A percentile compares a stretch with the other conserved stretches of the same genome.
Evolutionary conservation across 1,284 basidiomycete species (phyloP).

Genomic region (Lentinula novae-zelandiae): DNA sequence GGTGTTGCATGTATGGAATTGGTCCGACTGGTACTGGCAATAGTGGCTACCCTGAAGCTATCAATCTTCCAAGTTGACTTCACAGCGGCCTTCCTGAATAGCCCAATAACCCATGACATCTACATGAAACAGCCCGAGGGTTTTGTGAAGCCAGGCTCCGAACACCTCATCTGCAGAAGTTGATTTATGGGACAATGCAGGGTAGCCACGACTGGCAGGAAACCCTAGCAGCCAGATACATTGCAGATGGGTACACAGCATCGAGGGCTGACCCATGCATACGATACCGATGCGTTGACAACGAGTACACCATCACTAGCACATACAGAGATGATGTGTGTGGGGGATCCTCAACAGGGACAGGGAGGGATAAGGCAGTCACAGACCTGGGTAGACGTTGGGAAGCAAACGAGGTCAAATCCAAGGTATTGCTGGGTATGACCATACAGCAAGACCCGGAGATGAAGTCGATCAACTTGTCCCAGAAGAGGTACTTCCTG

Average conservation of each 20-base stretch:
- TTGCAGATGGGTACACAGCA: constrained; percentile 21
- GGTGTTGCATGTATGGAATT: not conserved
- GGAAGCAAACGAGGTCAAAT: not conserved
- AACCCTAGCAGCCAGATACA: constrained; percentile 28
- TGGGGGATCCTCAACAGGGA: not conserved
- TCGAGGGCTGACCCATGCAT: constrained; percentile 19
- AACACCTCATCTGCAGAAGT: constrained; percentile 29
- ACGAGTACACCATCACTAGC: not conserved
- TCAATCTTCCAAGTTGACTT: not conserved
- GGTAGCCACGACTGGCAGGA: constrained; percentile 32
- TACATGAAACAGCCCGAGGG: constrained; percentile 15
- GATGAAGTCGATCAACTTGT: not conserved
- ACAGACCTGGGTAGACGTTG: not conserved
- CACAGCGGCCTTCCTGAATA: not conserved
- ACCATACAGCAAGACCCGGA: not conserved
- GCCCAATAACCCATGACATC: not conserved
- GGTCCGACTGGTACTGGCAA: not conserved
- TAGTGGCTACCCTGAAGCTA: not conserved
- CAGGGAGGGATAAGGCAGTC: not conserved
- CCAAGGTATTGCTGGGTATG: constrained; percentile 3
- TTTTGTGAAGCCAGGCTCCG: constrained; percentile 25
- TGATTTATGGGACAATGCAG: constrained; percentile 41
- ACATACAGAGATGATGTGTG: constrained; percentile 10
- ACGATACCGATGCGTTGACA: constrained; percentile 17
- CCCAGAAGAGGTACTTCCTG: constrained; percentile 1